A percentile compares a stretch with the other conserved stretches of the same genome.
These are phyloP conservation scores for Fusarium sp. DNA, from an alignment of 2,329 filamentous ascomycete species.

Conservation along the genomic window DNA sequence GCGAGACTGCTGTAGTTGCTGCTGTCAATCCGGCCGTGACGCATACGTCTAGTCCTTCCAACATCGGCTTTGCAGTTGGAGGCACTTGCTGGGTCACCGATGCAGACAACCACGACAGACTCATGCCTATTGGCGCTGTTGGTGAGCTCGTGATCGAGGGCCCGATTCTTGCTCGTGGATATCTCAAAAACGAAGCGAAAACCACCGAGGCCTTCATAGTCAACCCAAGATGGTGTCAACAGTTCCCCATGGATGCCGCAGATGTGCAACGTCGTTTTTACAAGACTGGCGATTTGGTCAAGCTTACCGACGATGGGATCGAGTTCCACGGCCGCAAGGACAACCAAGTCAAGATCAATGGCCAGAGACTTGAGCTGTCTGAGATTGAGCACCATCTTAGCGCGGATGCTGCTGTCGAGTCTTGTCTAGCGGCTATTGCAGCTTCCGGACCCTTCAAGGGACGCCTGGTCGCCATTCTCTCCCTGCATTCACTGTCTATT, in stretches of 20 bases:
- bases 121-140: conserved; percentile 47
- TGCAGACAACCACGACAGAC: conserved; percentile 37
- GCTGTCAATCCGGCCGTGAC: conserved; percentile 14
- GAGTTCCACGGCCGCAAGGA: conserved; percentile 51
- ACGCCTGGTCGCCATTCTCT: conserved; percentile 30
- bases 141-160: conserved; percentile 56
- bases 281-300: conserved; percentile 44
- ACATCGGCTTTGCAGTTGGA: conserved; percentile 39
- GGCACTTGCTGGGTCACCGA: conserved; percentile 48
- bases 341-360: conserved; percentile 52
- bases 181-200: conserved; percentile 57
- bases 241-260: background rate
- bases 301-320: conserved; percentile 42
- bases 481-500: background rate
- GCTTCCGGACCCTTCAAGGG: conserved; percentile 15
- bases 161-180: conserved; percentile 61
- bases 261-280: conserved; percentile 24
- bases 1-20: conserved; percentile 41
- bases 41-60: conserved; percentile 13
- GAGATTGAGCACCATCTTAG: conserved; percentile 51
- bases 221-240: conserved; percentile 29
- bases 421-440: conserved; percentile 26
- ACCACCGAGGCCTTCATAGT: conserved; percentile 51
- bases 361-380: conserved; percentile 51
- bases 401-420: conserved; percentile 15